Conservation (phyloP, 2,329 filamentous ascomycete genomes). For the Cladosporium phlei region DNA sequence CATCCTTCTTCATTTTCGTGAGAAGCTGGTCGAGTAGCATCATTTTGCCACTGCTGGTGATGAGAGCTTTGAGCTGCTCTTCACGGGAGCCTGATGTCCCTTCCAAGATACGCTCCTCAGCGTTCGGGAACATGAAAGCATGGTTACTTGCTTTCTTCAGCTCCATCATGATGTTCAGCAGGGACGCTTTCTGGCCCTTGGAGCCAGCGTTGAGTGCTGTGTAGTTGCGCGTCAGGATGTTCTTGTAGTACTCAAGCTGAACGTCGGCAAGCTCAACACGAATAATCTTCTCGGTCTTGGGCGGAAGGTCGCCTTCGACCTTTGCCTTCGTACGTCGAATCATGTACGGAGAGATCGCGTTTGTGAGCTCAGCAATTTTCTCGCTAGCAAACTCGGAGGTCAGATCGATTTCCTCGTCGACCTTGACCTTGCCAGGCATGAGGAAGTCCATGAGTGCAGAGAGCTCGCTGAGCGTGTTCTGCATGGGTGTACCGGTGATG, state of each 20-base stretch:
- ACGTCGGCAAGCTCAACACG: slow-evolving; percentile 95
- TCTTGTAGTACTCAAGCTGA: slow-evolving; percentile 97
- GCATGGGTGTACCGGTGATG: slow-evolving; percentile 95
- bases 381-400: slow-evolving; percentile 71
- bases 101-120: slow-evolving; percentile 76
- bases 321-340: slow-evolving; percentile 94
- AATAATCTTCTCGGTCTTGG: slow-evolving; percentile 98
- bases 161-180: slow-evolving; percentile 99
- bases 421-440: slow-evolving; percentile 86
- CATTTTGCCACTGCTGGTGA: slow-evolving; percentile 98
- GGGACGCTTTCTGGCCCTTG: slow-evolving; percentile 85
- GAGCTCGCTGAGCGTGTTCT: slow-evolving; percentile 91
- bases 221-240: slow-evolving; percentile 95
- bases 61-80: slow-evolving; percentile 85
- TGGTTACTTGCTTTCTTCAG: slow-evolving; percentile 99
- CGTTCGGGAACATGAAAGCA: slow-evolving; percentile 94
- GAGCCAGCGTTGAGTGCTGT: slow-evolving; percentile 85
- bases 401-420: slow-evolving; percentile 89
- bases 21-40: slow-evolving; percentile 96
- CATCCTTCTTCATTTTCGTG: slow-evolving; percentile 85
- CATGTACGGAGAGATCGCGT: slow-evolving; percentile 87
- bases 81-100: slow-evolving; percentile 72
- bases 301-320: slow-evolving; percentile 91
- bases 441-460: slow-evolving; percentile 92
- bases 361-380: slow-evolving; percentile 81